These are phyloP conservation scores for Niveomyces coronatus DNA, from an alignment of 2,329 filamentous ascomycete species.

Conservation along the genomic window DNA sequence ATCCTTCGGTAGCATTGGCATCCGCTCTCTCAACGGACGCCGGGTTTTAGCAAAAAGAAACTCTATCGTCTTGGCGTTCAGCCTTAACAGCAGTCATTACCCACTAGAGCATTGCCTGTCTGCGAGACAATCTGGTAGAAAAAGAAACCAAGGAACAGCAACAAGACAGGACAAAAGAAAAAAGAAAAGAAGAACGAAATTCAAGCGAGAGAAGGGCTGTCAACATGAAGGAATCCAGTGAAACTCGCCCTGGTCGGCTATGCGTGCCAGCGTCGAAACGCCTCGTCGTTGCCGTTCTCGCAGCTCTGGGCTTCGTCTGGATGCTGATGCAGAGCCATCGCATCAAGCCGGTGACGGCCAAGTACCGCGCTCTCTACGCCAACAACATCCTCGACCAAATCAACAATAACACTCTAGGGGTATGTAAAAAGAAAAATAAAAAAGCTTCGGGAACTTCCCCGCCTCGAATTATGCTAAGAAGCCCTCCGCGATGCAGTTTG, in stretches of 20 bases:
- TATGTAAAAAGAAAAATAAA: neutral
- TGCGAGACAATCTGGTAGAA: no score
- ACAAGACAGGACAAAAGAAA: no score
- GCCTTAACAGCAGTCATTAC: no score
- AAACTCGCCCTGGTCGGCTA: neutral
- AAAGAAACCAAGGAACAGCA: no score
- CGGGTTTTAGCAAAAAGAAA: no score
- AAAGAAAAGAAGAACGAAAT: no score
- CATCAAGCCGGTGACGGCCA: slow-evolving; percentile 3
- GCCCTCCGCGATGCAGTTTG: slow-evolving; percentile 7
- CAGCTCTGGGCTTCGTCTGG: slow-evolving; percentile 5
- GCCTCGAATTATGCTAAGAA: neutral
- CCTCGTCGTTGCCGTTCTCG: slow-evolving; percentile 2
- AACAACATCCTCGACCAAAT: slow-evolving; percentile 6
- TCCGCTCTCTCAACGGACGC: no score
- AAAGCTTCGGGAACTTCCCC: no score
- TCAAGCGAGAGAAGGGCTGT: neutral
- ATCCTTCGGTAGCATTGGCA: no score
- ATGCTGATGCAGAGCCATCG: slow-evolving; percentile 6
- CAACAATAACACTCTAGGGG: slow-evolving; percentile 9
- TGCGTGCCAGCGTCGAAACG: slow-evolving; percentile 4
- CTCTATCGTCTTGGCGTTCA: no score
- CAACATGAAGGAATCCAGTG: no score
- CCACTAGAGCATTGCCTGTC: no score
- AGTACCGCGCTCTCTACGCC: slow-evolving; percentile 1